These are phyloP conservation scores for Lagerstroemia speciosa DNA, from an alignment of 345 rosid genomes.

Conservation along the genomic window DNA sequence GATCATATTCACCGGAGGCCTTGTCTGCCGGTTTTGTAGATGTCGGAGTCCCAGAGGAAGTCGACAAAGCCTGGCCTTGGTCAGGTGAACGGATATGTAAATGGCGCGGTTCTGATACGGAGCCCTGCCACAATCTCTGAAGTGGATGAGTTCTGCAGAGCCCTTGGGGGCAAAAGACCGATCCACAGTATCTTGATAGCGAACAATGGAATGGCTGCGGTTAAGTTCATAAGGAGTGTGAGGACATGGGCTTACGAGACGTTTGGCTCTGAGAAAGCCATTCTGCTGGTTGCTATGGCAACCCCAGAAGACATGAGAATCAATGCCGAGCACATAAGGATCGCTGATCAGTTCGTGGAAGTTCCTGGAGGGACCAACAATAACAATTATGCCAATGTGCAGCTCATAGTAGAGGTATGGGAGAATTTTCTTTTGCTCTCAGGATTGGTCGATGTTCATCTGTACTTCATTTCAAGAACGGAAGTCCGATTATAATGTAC, in stretches of 20 bases:
- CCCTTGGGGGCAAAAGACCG: slow-evolving; percentile 80
- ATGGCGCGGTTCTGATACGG: slow-evolving; percentile 43
- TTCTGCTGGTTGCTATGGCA: slow-evolving; percentile 96
- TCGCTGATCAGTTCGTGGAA: slow-evolving; percentile 99
- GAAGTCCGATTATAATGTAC: background rate
- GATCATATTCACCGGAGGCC: background rate
- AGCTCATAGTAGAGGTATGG: slow-evolving; percentile 93
- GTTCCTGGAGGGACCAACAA: slow-evolving; percentile 99
- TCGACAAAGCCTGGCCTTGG: slow-evolving; percentile 34
- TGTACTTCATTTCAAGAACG: slow-evolving; percentile 3
- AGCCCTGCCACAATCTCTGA: slow-evolving; percentile 48
- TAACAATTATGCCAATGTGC: slow-evolving; percentile 97
- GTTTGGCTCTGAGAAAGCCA: slow-evolving; percentile 90
- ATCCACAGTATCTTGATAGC: slow-evolving; percentile 89
- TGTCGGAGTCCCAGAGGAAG: slow-evolving; percentile 50
- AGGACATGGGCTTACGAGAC: slow-evolving; percentile 99
- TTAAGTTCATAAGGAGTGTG: slow-evolving; percentile 90
- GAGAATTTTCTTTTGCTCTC: background rate
- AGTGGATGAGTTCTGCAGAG: slow-evolving; percentile 72
- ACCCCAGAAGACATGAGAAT: slow-evolving; percentile 99
- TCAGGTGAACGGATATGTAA: slow-evolving; percentile 45
- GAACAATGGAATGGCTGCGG: slow-evolving; percentile 99
- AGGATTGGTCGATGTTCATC: background rate
- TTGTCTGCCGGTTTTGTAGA: slow-evolving; percentile 13
- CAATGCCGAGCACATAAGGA: slow-evolving; percentile 96